Base-by-base conservation (phyloP, 805 yeast species). In the Metschnikowia noctiluminum region DNA sequence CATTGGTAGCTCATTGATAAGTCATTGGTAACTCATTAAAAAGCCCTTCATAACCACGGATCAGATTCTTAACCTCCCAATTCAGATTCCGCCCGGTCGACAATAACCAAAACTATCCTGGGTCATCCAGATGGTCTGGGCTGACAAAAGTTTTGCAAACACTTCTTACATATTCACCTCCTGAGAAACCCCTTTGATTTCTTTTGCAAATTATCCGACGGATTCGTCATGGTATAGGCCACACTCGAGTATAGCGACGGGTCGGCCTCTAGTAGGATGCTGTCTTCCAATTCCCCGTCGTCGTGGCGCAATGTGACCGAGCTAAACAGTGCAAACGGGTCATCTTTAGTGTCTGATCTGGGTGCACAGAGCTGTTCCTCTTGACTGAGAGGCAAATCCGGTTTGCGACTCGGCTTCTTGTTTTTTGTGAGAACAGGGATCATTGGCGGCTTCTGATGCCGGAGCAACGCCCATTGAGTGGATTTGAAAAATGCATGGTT, bases 381-480 rank as follows among this genome's bases (percentile, higher is more conserved):
- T 8, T 49, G 49, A 31, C 40, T 46, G 14, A 81, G 78, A 75
- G 81, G 54, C 28, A 54, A 58, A 21, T 59, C 59, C 14, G 50
- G 51, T 35, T 46, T 46, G 37, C 50, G 49, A 34, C 47, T 50
- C 2, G 49, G 15, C 41, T 59, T 64, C 21, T 59, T 62, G 10
- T 64, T 50, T 46, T 70, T 70, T 13, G 74, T 69, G 39, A 89
- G 76, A 0, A 86, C 86, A 0, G 99, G 99, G 14, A 94, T 84
- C 84, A 94, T 84, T 13, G 99, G 99, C 1, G 99, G 98, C 50
- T 86, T 85, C 63, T 86, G 94, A 65, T 94, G 88, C 58, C 99
- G 79, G 49, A 94, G 71, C 50, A 94, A 74, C 0, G 99, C 97
- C 99, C 99, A 94, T 64, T 90, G 96, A 1, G 89, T 84, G 58